Percentiles rank a stretch among this genome's conserved stretches.
Evolutionary conservation across 2,329 filamentous ascomycete genomes (phyloP).

Genomic region (Trichoderma polysporum): DNA sequence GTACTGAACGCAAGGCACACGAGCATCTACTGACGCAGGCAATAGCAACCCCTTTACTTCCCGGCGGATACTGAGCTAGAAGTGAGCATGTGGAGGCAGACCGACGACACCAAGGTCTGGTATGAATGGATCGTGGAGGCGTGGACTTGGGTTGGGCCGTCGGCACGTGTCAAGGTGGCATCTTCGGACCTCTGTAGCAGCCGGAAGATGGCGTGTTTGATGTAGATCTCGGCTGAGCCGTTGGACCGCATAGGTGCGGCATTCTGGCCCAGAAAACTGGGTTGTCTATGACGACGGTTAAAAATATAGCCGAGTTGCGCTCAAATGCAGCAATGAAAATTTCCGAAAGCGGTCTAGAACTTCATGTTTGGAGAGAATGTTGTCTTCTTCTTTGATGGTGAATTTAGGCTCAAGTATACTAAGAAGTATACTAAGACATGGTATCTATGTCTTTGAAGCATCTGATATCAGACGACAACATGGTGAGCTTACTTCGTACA

Average conservation of each 20-base stretch:
- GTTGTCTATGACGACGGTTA: not conserved
- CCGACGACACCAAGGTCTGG: slow-evolving; percentile 94
- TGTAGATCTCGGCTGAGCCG: slow-evolving; percentile 45
- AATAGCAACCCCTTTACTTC: slow-evolving; percentile 77
- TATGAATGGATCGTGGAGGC: slow-evolving; percentile 97
- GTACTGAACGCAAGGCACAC: not conserved
- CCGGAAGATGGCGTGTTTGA: slow-evolving; percentile 67
- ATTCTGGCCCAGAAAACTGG: not conserved
- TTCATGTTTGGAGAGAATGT: not conserved
- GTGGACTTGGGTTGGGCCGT: slow-evolving; percentile 64
- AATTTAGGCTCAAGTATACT: not conserved
- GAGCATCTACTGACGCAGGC: slow-evolving; percentile 19
- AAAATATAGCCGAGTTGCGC: slow-evolving; percentile 13
- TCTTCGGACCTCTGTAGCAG: slow-evolving; percentile 68
- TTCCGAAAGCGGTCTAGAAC: not conserved
- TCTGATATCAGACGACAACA: not conserved
- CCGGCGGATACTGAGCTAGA: slow-evolving; percentile 83
- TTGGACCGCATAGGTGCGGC: slow-evolving; percentile 1
- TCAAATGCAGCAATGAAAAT: not conserved
- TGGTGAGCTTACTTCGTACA: not conserved
- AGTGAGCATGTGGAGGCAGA: slow-evolving; percentile 93
- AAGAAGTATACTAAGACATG: too few species aligned
- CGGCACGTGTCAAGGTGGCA: slow-evolving; percentile 63
- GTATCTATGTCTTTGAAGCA: not conserved
- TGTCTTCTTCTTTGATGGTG: not conserved